Percentiles rank a stretch among this genome's conserved stretches.
Conservation (phyloP, 148 eudicot genomes). For the Salicornia ramosissima region DNA sequence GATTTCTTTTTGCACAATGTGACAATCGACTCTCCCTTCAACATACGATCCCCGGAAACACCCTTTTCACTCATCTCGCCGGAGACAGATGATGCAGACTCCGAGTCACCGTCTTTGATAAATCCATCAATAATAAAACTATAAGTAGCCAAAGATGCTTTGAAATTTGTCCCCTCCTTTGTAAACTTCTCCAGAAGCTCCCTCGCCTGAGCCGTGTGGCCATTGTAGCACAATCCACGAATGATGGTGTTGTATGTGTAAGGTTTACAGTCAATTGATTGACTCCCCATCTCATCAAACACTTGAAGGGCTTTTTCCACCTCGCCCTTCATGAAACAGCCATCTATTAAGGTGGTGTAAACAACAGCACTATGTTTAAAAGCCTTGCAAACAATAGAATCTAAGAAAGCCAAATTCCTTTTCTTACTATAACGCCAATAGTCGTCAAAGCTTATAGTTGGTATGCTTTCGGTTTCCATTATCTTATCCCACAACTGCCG, state of each 20-base stretch:
- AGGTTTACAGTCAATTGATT: constrained; percentile 36
- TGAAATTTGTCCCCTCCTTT: constrained; percentile 31
- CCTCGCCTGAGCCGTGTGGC: constrained; percentile 44
- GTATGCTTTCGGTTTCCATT: constrained; percentile 48
- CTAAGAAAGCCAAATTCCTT: too few relatives aligned
- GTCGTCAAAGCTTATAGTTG: constrained; percentile 42
- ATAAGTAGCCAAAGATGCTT: constrained; percentile 41
- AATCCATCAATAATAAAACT: constrained; percentile 57
- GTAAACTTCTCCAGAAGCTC: constrained; percentile 34
- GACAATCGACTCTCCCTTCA: constrained; percentile 48
- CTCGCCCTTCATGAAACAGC: constrained; percentile 44
- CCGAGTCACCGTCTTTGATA: constrained; percentile 39
- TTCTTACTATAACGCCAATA: constrained; percentile 38
- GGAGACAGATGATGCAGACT: constrained; percentile 50
- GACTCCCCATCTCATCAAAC: constrained; percentile 42
- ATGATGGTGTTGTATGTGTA: constrained; percentile 46
- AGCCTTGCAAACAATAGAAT: constrained; percentile 39
- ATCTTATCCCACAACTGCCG: constrained; percentile 45
- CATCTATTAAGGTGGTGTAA: constrained; percentile 45
- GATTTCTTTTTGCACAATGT: constrained; percentile 48
- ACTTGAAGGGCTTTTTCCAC: constrained; percentile 39
- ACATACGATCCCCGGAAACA: constrained; percentile 33
- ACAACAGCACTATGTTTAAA: constrained; percentile 47
- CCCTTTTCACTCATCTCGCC: constrained; percentile 51
- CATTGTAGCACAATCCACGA: constrained; percentile 50